Evolutionary conservation across 305 asterid genomes (phyloP), one percentile per base, ranked within the genome.

Genomic region (Fraxinus floribunda): DNA sequence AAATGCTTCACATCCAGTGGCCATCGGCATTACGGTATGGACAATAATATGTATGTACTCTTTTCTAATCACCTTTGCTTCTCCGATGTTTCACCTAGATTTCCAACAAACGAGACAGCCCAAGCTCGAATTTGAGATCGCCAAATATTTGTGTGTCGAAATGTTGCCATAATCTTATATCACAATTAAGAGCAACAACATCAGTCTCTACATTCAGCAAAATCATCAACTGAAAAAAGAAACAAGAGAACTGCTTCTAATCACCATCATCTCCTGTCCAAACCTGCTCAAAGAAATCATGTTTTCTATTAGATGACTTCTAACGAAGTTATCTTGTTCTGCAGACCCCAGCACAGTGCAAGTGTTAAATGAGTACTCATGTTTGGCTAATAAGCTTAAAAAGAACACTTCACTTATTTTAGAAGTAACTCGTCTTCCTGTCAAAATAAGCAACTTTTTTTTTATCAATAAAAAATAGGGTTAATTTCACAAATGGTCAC

Each of bases 181-280:
- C 70, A 60, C 9, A 18, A 18, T n/a, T 18, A 18, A 18, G 4
- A 60, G 26, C 52, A 10, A 41, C 52, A 41, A 10, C 52, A 41
- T 41, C 52, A 41, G 11, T 41, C 52, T 41, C 70, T 5, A 20
- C 70, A 7, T 20, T 20, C 70, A 60, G 24, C 70, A 7, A 60
- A 18, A 60, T 60, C 70, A 60, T 60, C 70, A 60, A 60, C 70
- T 18, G 30, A 60, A 6, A 60, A 7, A 60, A 60, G 26, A 60
- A 60, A 60, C 70, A 18, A 57, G 30, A 60, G 11, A 60, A 60
- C 30, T 60, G 70, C 11, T 1, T 29, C 26, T 60, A 22, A 60
- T 60, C 30, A 39, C 32, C 80, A 57, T 80, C 74, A 81, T 83
- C 85, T 76, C 46, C 76, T 80, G 85, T 83, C 83, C 22, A 75